Percentiles rank a stretch among this genome's conserved stretches.
phyloP scores from a whole-genome alignment of 2,329 filamentous ascomycete species.

The Onygena corvina region DNA sequence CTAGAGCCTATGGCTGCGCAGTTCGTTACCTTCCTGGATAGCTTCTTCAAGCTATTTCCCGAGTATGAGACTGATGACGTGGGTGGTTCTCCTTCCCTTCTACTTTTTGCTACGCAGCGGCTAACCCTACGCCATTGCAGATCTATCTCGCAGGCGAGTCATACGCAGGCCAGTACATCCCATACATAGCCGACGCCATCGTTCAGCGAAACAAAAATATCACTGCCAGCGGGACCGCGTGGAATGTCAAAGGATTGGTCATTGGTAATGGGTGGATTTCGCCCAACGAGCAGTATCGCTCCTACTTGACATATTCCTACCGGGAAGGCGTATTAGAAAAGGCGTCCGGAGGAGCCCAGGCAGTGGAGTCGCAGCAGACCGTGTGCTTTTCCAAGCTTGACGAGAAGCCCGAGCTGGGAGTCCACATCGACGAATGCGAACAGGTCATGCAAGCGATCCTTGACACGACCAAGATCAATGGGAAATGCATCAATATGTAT shows the following conservation, averaged over 20 bases:
- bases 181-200: conserved; percentile 87
- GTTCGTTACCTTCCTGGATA: conserved; percentile 78
- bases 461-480: conserved; percentile 45
- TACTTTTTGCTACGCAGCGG: background rate
- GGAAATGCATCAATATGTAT: conserved; percentile 86
- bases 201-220: conserved; percentile 68
- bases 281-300: conserved; percentile 74
- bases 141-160: conserved; percentile 93
- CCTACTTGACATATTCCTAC: conserved; percentile 73
- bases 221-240: conserved; percentile 38
- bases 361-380: conserved; percentile 56
- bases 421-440: conserved; percentile 65
- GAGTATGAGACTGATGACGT: conserved; percentile 89
- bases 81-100: conserved; percentile 12
- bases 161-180: conserved; percentile 92
- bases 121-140: conserved; percentile 39
- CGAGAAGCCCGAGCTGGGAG: conserved; percentile 46
- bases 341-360: conserved; percentile 50
- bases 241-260: conserved; percentile 72
- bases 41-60: conserved; percentile 81
- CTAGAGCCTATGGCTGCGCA: conserved; percentile 80
- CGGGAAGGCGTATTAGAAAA: conserved; percentile 59
- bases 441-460: conserved; percentile 62
- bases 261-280: conserved; percentile 99
- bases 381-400: conserved; percentile 54